Percentiles rank a stretch among this genome's conserved stretches.
phyloP scores from a whole-genome alignment of 2,329 filamentous ascomycete species.

The Parastagonospora avenae region DNA sequence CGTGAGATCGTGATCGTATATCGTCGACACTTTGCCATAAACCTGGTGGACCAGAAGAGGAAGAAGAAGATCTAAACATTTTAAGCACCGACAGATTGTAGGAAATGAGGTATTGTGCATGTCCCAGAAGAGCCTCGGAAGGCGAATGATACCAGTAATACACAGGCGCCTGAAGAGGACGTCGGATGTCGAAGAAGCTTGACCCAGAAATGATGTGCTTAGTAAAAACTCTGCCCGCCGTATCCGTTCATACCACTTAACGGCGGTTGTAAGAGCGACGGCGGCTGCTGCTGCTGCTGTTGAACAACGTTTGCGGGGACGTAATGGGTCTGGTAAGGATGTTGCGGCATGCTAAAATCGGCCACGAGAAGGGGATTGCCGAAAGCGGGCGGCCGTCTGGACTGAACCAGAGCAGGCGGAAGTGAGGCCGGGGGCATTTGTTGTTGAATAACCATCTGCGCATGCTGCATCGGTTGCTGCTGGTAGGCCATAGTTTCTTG shows the following conservation, averaged over 20 bases:
- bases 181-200: background rate
- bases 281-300: slow-evolving; percentile 30
- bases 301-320: slow-evolving; percentile 68
- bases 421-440: slow-evolving; percentile 23
- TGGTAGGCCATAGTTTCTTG: slow-evolving; percentile 20
- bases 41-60: background rate
- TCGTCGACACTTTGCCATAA: background rate
- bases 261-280: slow-evolving; percentile 26
- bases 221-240: slow-evolving; percentile 27
- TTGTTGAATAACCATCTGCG: slow-evolving; percentile 23
- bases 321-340: slow-evolving; percentile 82
- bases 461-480: slow-evolving; percentile 9
- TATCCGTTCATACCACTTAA: slow-evolving; percentile 25
- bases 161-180: background rate
- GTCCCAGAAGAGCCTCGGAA: no score
- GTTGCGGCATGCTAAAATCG: slow-evolving; percentile 77
- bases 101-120: background rate
- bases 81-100: background rate
- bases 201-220: background rate
- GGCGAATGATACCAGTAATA: background rate
- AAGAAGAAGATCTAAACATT: background rate
- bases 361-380: slow-evolving; percentile 74
- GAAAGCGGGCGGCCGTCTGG: slow-evolving; percentile 55
- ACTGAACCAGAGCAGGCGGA: slow-evolving; percentile 18
- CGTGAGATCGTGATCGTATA: background rate